phyloP scores from a whole-genome alignment of 2,329 filamentous ascomycete species.

The Fusarium piperis region DNA sequence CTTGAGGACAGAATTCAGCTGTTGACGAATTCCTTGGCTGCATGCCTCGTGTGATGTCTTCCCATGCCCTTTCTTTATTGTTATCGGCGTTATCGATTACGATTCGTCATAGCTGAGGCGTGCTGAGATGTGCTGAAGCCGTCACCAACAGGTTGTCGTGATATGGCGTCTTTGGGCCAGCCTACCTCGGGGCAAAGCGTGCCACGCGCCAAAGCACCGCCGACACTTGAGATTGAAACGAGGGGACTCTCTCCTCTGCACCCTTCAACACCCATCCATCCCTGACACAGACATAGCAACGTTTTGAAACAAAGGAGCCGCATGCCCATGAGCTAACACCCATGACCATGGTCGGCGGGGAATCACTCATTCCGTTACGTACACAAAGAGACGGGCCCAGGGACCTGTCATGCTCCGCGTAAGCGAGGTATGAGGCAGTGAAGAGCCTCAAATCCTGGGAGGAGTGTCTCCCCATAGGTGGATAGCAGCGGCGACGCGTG shows the following conservation, averaged over 20 bases:
- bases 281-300: not conserved
- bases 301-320: conserved; percentile 2
- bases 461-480: not conserved
- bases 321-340: not conserved
- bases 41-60: not conserved
- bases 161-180: conserved; percentile 1
- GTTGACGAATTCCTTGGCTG: conserved; percentile 1
- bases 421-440: not conserved
- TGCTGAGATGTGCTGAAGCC: not conserved
- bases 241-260: not conserved
- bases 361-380: conserved; percentile 1
- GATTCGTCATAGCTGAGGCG: not conserved
- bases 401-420: not conserved
- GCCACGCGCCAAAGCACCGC: not conserved
- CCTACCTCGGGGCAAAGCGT: not conserved
- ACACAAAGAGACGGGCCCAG: not conserved
- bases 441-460: not conserved
- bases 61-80: not conserved
- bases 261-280: not conserved
- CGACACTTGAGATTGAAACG: not conserved
- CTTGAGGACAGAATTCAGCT: not conserved
- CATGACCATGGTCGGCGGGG: not conserved
- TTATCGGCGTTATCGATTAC: not conserved
- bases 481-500: not conserved
- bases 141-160: not conserved